These are phyloP conservation scores for Anthracocystis panici-leucophaei DNA, from an alignment of 1,284 basidiomycete species.

Conservation along the genomic window DNA sequence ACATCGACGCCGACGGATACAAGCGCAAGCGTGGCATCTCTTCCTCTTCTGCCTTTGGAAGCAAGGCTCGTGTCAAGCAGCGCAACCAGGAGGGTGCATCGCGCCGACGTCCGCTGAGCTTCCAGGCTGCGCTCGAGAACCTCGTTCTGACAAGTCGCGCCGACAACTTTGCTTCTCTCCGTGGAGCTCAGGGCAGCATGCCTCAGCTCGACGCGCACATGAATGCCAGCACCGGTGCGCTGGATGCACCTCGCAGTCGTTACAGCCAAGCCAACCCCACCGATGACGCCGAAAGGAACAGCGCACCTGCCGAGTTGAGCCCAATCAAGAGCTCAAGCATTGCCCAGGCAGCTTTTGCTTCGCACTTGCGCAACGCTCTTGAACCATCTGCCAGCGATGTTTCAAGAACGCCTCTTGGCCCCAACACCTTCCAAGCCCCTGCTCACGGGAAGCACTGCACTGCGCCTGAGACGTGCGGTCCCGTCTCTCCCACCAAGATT, in stretches of 20 bases:
- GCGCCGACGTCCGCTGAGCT: constrained; percentile 59
- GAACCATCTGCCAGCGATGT: constrained; percentile 9
- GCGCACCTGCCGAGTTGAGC: constrained; percentile 47
- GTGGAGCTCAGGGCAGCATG: constrained; percentile 47
- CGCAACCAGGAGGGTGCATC: constrained; percentile 48
- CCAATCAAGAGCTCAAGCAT: constrained; percentile 39
- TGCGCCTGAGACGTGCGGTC: constrained; percentile 44
- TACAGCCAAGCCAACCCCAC: constrained; percentile 2
- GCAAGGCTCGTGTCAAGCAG: constrained; percentile 59
- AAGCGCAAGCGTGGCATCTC: constrained; percentile 54
- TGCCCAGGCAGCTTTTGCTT: constrained; percentile 35
- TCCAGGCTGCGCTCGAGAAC: constrained; percentile 59
- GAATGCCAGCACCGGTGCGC: constrained; percentile 39
- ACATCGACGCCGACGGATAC: constrained; percentile 25
- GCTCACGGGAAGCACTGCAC: constrained; percentile 22
- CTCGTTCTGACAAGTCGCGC: constrained; percentile 41
- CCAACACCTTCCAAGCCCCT: background rate
- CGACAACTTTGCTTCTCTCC: constrained; percentile 45
- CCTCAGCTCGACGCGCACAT: constrained; percentile 36
- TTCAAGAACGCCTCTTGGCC: constrained; percentile 1
- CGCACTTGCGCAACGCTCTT: constrained; percentile 33
- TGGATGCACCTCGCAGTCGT: constrained; percentile 36
- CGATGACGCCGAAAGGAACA: constrained; percentile 31
- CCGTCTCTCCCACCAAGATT: constrained; percentile 49
- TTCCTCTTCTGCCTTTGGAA: constrained; percentile 61